Evolutionary conservation across 352 stramenopile species (phyloP).

Genomic region (Globisporangium perplexum): DNA sequence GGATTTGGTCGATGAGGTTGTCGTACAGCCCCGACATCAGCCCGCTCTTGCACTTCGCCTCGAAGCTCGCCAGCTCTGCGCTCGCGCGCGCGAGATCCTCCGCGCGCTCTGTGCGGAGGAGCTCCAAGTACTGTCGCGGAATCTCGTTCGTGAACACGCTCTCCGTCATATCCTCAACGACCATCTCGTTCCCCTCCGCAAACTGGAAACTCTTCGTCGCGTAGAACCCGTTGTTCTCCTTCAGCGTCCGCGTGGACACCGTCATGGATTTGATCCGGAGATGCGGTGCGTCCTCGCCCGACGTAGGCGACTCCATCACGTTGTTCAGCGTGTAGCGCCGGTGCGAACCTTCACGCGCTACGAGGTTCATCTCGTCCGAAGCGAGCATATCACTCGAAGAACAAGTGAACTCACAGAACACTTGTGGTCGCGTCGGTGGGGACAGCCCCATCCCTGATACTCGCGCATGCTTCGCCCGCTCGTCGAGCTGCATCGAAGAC

Average conservation of each 20-base stretch:
- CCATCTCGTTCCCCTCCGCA: conserved; percentile 57
- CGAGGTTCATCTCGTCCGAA: conserved; percentile 49
- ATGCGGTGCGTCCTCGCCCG: conserved; percentile 20
- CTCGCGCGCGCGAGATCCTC: conserved; percentile 51
- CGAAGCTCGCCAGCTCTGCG: conserved; percentile 43
- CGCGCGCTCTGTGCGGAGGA: conserved; percentile 45
- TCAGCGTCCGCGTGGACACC: conserved; percentile 60
- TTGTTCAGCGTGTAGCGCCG: conserved; percentile 28
- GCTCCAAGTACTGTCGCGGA: conserved; percentile 68
- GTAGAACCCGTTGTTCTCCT: conserved; percentile 74
- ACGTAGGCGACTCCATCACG: conserved; percentile 15
- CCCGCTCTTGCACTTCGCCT: conserved; percentile 59
- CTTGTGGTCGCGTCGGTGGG: conserved; percentile 46
- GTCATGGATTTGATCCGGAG: conserved; percentile 71
- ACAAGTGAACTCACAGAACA: conserved; percentile 83
- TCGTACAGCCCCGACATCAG: conserved; percentile 61
- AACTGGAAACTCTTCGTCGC: conserved; percentile 83
- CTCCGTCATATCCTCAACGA: conserved; percentile 80
- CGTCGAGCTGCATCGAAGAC: conserved; percentile 48
- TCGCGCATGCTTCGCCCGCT: conserved; percentile 41
- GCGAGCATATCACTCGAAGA: conserved; percentile 46
- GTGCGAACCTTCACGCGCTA: conserved; percentile 50
- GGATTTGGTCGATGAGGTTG: conserved; percentile 85
- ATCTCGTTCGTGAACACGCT: conserved; percentile 79
- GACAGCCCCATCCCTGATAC: conserved; percentile 58